Evolutionary conservation across 2,329 filamentous ascomycete species (phyloP), one percentile per base, ranked within the genome.

Genomic region (Colletotrichum tofieldiae): DNA sequence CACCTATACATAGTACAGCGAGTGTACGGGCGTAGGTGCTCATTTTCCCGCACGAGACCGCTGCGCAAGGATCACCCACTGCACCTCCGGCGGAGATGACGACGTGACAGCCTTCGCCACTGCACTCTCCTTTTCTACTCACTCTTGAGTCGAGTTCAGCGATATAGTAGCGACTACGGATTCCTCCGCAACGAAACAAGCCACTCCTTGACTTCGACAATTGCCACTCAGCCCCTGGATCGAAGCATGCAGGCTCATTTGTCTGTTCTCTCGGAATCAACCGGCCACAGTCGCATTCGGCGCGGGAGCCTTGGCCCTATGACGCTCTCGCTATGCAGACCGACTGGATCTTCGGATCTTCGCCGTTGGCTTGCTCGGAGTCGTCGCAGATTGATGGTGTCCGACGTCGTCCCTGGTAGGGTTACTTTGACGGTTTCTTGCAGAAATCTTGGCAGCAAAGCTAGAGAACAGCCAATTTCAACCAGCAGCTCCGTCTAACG

Each of bases 231-330:
- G 26, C 45, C 67, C 45, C 67, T 52, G 26, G 43, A 47, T 39
- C 26, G 52, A 41, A 18, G 14, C 20, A 39, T 62, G 56, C 56
- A 49, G 58, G 63, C 49, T 41, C n/a, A 16, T 43, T 45, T 9
- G 32, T 67, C 65, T 68, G 59, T 62, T 65, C 54, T 45, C 47
- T 72, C 70, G 70, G 65, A 64, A 72, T 37, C 54, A 72, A 55
- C 65, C 65, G 70, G 70, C 45, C 59, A 60, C 37, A 64, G 59
- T 72, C 32, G 52, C 60, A 72, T 72, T 49, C 62, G 37, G 47
- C 18, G 18, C 41, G 41, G 47, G 45, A 61, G 67, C 63, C 67
- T 55, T 47, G 51, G 39, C 56, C 43, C 23, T 12, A 55, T 51
- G 37, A 32, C 59, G 39, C 49, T 26, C 23, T 12, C 32, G 39